These are phyloP conservation scores for Huiozyma naganishii DNA, from an alignment of 805 yeast genomes.

Conservation along the genomic window DNA sequence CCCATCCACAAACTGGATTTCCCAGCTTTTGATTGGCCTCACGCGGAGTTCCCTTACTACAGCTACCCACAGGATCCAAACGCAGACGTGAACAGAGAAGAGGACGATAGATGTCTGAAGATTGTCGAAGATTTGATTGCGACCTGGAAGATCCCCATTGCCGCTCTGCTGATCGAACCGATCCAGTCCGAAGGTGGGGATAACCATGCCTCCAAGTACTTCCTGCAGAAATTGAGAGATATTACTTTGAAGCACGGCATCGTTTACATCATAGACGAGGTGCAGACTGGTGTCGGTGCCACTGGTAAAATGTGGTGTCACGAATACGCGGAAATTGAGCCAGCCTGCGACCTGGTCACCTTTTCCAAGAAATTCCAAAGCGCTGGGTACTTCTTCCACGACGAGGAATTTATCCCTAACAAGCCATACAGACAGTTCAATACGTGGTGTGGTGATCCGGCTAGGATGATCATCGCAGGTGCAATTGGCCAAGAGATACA, in stretches of 20 bases:
- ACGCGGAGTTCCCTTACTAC: slow-evolving; percentile 81
- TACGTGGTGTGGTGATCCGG: slow-evolving; percentile 74
- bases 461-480: slow-evolving; percentile 53
- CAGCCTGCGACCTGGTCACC: slow-evolving; percentile 59
- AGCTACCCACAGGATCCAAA: slow-evolving; percentile 71
- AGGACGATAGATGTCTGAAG: slow-evolving; percentile 72
- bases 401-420: slow-evolving; percentile 47
- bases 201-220: slow-evolving; percentile 53
- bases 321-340: slow-evolving; percentile 51
- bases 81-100: slow-evolving; percentile 53
- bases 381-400: slow-evolving; percentile 59
- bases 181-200: slow-evolving; percentile 73
- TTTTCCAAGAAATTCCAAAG: slow-evolving; percentile 66
- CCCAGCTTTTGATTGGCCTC: slow-evolving; percentile 96
- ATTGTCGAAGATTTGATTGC: slow-evolving; percentile 62
- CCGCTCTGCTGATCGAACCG: slow-evolving; percentile 85
- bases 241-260: slow-evolving; percentile 46
- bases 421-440: slow-evolving; percentile 61
- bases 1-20: slow-evolving; percentile 88
- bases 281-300: slow-evolving; percentile 67
- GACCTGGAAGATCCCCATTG: slow-evolving; percentile 66
- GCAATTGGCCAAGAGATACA: slow-evolving; percentile 46
- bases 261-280: slow-evolving; percentile 59
- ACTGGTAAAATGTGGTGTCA: slow-evolving; percentile 68
- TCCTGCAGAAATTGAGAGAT: slow-evolving; percentile 54